These are phyloP conservation scores for Colletotrichum sp. DNA, from an alignment of 2,329 filamentous ascomycete species.

Conservation along the genomic window DNA sequence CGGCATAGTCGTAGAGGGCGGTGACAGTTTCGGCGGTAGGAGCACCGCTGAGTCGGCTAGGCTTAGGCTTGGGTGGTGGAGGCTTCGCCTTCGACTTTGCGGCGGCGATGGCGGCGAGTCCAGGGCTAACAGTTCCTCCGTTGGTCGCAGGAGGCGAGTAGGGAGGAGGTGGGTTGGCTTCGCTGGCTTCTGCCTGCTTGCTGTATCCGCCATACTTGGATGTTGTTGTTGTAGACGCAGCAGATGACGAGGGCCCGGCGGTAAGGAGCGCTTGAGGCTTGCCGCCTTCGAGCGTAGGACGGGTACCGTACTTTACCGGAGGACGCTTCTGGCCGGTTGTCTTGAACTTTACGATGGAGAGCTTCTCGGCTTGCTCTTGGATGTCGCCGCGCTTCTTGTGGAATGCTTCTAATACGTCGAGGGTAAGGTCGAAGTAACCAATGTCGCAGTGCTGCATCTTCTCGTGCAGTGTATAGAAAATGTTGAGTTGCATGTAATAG, in stretches of 20 bases:
- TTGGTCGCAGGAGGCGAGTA: constrained; percentile 58
- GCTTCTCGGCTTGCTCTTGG: constrained; percentile 80
- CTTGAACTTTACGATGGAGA: constrained; percentile 91
- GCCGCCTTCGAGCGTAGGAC: constrained; percentile 53
- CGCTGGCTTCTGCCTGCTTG: constrained; percentile 46
- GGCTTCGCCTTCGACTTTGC: constrained; percentile 72
- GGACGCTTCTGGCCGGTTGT: constrained; percentile 75
- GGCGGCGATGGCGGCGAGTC: constrained; percentile 53
- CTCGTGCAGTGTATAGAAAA: constrained; percentile 98
- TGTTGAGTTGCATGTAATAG: constrained; percentile 99
- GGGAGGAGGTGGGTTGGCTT: constrained; percentile 69
- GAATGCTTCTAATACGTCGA: constrained; percentile 92
- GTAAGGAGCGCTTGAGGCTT: constrained; percentile 58
- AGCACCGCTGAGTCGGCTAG: constrained; percentile 70
- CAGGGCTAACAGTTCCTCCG: constrained; percentile 35
- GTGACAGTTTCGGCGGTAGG: constrained; percentile 79
- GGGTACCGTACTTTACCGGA: constrained; percentile 59
- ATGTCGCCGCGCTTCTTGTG: constrained; percentile 87
- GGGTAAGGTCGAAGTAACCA: constrained; percentile 92
- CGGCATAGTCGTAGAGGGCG: constrained; percentile 94
- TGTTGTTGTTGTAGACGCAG: constrained; percentile 18
- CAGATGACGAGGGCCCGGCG: constrained; percentile 46
- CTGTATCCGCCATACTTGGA: constrained; percentile 39
- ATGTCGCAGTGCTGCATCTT: constrained; percentile 98
- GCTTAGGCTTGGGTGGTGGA: constrained; percentile 79